Percentiles rank a stretch among this genome's conserved stretches.
phyloP scores from a whole-genome alignment of 2,329 filamentous ascomycete genomes.

The Lithohypha guttulata region DNA sequence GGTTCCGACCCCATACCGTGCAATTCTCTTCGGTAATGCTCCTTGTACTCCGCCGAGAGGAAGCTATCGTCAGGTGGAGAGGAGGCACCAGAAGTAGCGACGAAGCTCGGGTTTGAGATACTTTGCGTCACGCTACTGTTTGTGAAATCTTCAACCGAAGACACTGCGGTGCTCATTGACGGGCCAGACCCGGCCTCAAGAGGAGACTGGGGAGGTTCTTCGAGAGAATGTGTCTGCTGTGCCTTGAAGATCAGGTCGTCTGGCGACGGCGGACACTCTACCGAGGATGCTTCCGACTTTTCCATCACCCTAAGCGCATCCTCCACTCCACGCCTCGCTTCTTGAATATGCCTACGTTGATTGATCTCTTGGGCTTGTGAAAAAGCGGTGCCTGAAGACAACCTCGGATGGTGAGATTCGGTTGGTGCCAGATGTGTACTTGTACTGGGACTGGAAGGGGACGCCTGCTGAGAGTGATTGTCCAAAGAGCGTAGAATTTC shows the following conservation, averaged over 20 bases:
- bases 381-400: slow-evolving; percentile 21
- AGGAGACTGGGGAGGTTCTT: slow-evolving; percentile 6
- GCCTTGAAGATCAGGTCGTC: slow-evolving; percentile 20
- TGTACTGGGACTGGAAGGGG: background rate
- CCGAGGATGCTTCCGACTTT: slow-evolving; percentile 6
- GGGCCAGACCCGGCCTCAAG: slow-evolving; percentile 20
- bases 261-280: slow-evolving; percentile 24
- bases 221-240: slow-evolving; percentile 9
- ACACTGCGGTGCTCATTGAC: slow-evolving; percentile 37
- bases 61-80: slow-evolving; percentile 36
- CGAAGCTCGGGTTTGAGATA: slow-evolving; percentile 38
- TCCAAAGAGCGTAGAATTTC: slow-evolving; percentile 24
- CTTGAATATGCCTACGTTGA: slow-evolving; percentile 20
- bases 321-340: slow-evolving; percentile 15
- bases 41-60: slow-evolving; percentile 23
- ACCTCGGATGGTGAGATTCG: slow-evolving; percentile 9
- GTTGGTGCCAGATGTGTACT: background rate
- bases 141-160: slow-evolving; percentile 35
- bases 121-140: slow-evolving; percentile 38
- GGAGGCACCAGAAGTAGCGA: slow-evolving; percentile 36
- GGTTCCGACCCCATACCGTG: slow-evolving; percentile 12
- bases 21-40: slow-evolving; percentile 7
- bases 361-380: slow-evolving; percentile 22
- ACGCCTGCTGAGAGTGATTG: background rate
- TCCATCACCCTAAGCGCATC: slow-evolving; percentile 3